Conservation (phyloP, 176 grass and related monocot species). For the Triticum aestivum region IWGSC_CS_RefSeq_v2.1 NC_057798.1:315479451-315479950, state of each 20-base stretch:
- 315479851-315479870: conserved; percentile 28
- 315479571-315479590: neutral
- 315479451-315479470: conserved; percentile 95
- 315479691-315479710: conserved; percentile 38
- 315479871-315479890: neutral
- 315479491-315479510: conserved; percentile 96
- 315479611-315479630: conserved; percentile 12
- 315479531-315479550: neutral
- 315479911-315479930: conserved; percentile 6
- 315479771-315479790: conserved; percentile 83
- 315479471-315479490: conserved; percentile 96
- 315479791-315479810: conserved; percentile 93
- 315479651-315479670: neutral
- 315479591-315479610: neutral
- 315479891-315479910: conserved; percentile 7
- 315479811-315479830: conserved; percentile 99
- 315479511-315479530: conserved; percentile 95
- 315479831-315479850: conserved; percentile 62
- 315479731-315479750: conserved; percentile 98
- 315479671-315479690: neutral
- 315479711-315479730: conserved; percentile 88
- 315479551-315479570: neutral
- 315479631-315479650: neutral
- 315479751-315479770: conserved; percentile 88
- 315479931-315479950: conserved; percentile 16